Conservation (phyloP, 1,284 basidiomycete genomes). For the Boletus calvinii region DNA sequence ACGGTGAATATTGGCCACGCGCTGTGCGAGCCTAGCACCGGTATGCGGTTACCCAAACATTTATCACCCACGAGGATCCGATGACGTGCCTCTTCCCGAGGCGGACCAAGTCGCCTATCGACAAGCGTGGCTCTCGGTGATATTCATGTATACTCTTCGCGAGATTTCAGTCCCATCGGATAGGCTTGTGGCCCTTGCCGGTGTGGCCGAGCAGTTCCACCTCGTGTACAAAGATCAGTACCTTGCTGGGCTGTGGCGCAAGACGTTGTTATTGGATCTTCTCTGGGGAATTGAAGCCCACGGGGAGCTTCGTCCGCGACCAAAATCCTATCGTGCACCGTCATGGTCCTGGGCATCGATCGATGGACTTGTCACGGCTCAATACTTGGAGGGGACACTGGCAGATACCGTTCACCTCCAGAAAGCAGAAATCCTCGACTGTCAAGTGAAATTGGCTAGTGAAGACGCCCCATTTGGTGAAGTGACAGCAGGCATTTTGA, state of each 20-base stretch:
- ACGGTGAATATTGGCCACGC: constrained; percentile 1
- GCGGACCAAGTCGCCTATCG: background rate
- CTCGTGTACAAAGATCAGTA: background rate
- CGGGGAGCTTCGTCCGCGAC: background rate
- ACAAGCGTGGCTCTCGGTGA: background rate
- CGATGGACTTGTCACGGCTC: background rate
- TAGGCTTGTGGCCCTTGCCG: background rate
- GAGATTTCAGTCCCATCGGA: background rate
- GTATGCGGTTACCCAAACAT: constrained; percentile 2
- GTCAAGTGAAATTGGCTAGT: background rate
- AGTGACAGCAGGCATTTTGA: background rate
- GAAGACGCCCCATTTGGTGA: constrained; percentile 1
- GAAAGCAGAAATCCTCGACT: background rate
- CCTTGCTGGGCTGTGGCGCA: constrained; percentile 2
- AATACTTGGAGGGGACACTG: background rate
- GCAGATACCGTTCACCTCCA: background rate
- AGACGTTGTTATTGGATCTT: background rate
- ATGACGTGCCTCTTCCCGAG: background rate
- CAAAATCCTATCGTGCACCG: background rate
- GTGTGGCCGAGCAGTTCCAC: constrained; percentile 1
- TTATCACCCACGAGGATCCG: background rate
- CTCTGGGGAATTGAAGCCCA: background rate
- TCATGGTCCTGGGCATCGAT: constrained; percentile 2
- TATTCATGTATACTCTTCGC: background rate
- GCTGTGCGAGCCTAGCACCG: constrained; percentile 1